Evolutionary conservation across 129 eudicot genomes (phyloP), one percentile per base, ranked within the genome.

Genomic region (Daucus carota): DNA sequence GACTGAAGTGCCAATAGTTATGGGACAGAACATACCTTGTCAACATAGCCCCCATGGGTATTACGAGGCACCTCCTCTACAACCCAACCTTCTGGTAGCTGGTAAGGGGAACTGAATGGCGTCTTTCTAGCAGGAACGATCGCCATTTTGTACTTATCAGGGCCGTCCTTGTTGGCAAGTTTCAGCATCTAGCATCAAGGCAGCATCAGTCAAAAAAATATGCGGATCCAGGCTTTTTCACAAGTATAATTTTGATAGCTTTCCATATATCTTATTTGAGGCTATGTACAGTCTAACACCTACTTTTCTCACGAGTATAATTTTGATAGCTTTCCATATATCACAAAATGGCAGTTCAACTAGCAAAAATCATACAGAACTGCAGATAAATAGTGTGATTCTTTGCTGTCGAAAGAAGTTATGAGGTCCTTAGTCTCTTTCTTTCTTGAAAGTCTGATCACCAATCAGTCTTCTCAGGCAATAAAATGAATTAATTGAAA

Each of bases 1-100:
- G 24, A 57, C 8, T 57, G 68, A 24, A 60, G 68, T 26, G 34
- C 68, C 15, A 12, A 62, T 28, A 17, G 5, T n/a, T 26, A 11
- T 16, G 11, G 54, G 60, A 75, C 36, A 15, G 76, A 32, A 66
- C 76, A 33, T 81, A 93, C 98, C 96, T 86, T 88, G 84, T 90
- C 97, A 63, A 28, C 13, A 43, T 18, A 26, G 73, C 67, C 50
- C 14, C 82, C 87, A 65, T 8, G 10, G 78, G 70, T 24, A 57
- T 70, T 88, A 43, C 98, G 92, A 18, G 85, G 89, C 50, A 89
- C 91, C 85, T 89, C 82, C 80, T 87, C 87, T 73, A 93, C 90
- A 31, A 83, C 78, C 98, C 98, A 90, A 77, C 89, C 92, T 82
- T 89, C 86, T 46, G 98, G 98, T 75, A 93, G 85, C 34, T 62